These are phyloP conservation scores for Candida anutae DNA, from an alignment of 1,139 yeast genomes.

Conservation along the genomic window DNA sequence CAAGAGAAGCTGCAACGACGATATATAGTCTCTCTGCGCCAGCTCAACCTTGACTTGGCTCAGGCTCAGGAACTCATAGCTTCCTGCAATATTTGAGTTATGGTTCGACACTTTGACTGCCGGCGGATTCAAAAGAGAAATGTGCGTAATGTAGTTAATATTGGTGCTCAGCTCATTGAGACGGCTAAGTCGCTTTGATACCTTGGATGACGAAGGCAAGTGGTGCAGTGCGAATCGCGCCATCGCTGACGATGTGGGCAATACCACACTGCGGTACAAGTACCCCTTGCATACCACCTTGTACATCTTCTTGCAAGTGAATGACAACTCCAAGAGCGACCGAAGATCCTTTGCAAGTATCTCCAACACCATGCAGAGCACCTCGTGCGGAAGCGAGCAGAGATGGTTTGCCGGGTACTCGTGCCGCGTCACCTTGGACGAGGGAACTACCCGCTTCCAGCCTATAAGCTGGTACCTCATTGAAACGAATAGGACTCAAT, in stretches of 20 bases:
- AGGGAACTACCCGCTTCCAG: conserved; percentile 17
- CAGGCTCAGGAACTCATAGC: too few species aligned
- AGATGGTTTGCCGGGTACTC: conserved; percentile 23
- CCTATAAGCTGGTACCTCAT: conserved; percentile 34
- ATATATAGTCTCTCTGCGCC: conserved; percentile 15
- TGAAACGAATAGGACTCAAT: too few species aligned
- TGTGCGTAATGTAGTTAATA: conserved; percentile 21
- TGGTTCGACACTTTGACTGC: conserved; percentile 14
- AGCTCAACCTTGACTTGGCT: too few species aligned
- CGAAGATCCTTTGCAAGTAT: conserved; percentile 11
- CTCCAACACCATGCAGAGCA: conserved; percentile 26
- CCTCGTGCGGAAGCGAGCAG: conserved; percentile 36
- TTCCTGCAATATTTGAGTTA: conserved; percentile 31
- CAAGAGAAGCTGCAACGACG: conserved; percentile 17
- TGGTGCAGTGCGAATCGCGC: conserved; percentile 24
- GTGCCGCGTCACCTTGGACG: conserved; percentile 1
- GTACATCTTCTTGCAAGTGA: conserved; percentile 30
- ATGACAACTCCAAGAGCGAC: conserved; percentile 21
- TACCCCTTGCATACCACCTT: conserved; percentile 27
- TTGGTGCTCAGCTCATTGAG: conserved; percentile 21
- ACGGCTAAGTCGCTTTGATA: conserved; percentile 3
- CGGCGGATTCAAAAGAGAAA: conserved; percentile 31
- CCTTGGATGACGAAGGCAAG: conserved; percentile 9
- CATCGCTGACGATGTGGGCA: conserved; percentile 19
- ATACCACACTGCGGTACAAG: conserved; percentile 25